A percentile compares a stretch with the other conserved stretches of the same genome.
Evolutionary conservation across 805 yeast genomes (phyloP).

Genomic region (Teunomyces tritomae): DNA sequence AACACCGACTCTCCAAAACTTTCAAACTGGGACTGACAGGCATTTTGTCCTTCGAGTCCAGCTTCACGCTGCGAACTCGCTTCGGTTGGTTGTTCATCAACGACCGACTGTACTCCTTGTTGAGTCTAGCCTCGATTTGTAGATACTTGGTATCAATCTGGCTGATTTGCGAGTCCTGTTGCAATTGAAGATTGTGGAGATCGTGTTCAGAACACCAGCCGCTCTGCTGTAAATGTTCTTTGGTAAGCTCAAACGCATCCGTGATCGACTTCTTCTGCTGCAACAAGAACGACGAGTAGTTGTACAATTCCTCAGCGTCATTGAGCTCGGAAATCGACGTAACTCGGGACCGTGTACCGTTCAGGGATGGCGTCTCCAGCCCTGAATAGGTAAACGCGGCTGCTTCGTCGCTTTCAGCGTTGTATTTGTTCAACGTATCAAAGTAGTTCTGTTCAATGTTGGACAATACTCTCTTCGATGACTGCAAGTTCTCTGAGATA

Average conservation of each 20-base stretch:
- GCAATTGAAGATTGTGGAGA: conserved; percentile 37
- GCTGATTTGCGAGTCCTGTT: conserved; percentile 34
- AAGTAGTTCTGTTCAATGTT: conserved; percentile 37
- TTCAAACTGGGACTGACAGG: conserved; percentile 31
- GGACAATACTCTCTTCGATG: conserved; percentile 24
- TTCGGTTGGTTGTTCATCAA: conserved; percentile 14
- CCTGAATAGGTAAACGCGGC: not conserved
- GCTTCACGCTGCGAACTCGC: conserved; percentile 2
- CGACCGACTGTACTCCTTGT: conserved; percentile 25
- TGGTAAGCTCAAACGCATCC: conserved; percentile 34
- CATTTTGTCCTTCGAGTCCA: conserved; percentile 7
- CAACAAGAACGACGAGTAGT: conserved; percentile 30
- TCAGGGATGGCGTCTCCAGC: not conserved
- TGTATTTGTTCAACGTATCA: conserved; percentile 17
- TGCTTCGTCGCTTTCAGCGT: not conserved
- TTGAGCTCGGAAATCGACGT: conserved; percentile 22
- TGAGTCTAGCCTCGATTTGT: conserved; percentile 37
- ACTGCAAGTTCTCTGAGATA: conserved; percentile 32
- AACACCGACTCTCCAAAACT: conserved; percentile 31
- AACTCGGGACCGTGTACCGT: conserved; percentile 5
- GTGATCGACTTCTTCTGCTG: conserved; percentile 32
- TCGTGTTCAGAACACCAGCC: conserved; percentile 46
- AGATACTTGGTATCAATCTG: conserved; percentile 38
- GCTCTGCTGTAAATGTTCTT: conserved; percentile 26
- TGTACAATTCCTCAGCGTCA: conserved; percentile 24